Evolutionary conservation across 805 yeast species (phyloP).

Genomic region (Nakazawaea populi): DNA sequence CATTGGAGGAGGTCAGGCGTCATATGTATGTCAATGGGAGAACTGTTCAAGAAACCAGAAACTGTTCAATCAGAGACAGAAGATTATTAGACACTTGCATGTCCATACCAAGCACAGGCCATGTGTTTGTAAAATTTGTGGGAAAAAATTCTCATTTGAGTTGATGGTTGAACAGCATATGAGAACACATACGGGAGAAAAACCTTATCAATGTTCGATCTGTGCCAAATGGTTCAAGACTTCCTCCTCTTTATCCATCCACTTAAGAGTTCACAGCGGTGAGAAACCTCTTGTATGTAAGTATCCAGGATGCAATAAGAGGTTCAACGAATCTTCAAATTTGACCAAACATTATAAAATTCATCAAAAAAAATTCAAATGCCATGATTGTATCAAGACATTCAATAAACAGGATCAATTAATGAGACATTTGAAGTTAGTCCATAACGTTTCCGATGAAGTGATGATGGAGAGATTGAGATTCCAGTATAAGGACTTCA

Average conservation of each 20-base stretch:
- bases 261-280: constrained; percentile 83
- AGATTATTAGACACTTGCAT: constrained; percentile 78
- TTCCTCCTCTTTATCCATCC: constrained; percentile 76
- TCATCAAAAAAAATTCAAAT: constrained; percentile 52
- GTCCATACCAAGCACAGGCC: constrained; percentile 87
- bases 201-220: constrained; percentile 66
- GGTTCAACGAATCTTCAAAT: constrained; percentile 87
- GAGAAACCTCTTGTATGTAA: constrained; percentile 81
- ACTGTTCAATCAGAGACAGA: constrained; percentile 78
- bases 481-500: neutral
- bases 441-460: neutral
- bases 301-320: constrained; percentile 73
- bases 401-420: constrained; percentile 40
- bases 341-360: constrained; percentile 82
- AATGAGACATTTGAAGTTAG: constrained; percentile 29
- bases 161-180: constrained; percentile 74
- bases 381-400: constrained; percentile 45
- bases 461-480: neutral
- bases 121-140: constrained; percentile 63
- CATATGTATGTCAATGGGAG: constrained; percentile 72
- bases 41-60: constrained; percentile 62
- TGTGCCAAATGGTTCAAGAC: constrained; percentile 83
- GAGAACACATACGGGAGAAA: constrained; percentile 85
- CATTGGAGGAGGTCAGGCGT: constrained; percentile 65
- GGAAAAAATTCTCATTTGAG: constrained; percentile 69